Evolutionary conservation across 306 rosid genomes (phyloP).

Genomic region (Astragalus membranaceus): DNA sequence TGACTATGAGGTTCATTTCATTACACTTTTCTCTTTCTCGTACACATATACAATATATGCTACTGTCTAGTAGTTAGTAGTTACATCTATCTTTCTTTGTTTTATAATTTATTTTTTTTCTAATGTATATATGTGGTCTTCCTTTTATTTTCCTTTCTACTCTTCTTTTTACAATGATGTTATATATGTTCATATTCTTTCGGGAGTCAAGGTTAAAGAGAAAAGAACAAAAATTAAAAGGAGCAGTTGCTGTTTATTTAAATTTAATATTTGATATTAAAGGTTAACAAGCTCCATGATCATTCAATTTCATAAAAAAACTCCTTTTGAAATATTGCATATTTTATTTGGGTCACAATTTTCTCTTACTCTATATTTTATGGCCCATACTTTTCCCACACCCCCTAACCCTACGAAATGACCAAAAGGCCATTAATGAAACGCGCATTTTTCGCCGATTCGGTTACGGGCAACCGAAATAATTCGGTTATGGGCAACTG

Average conservation of each 20-base stretch:
- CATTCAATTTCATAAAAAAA: background rate
- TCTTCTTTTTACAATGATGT: background rate
- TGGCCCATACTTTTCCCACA: no score
- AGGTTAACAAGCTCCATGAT: background rate
- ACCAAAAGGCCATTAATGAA: no score
- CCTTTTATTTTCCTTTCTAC: background rate
- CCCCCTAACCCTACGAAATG: no score
- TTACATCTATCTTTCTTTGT: background rate
- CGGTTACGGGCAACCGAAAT: no score
- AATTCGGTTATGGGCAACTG: no score
- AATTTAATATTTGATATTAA: background rate
- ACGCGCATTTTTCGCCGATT: no score
- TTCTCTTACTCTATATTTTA: background rate
- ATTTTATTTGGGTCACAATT: background rate
- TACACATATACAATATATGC: background rate
- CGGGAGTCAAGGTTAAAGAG: background rate
- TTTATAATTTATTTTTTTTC: background rate
- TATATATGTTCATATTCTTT: slow-evolving; percentile 13
- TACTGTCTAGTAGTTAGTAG: background rate
- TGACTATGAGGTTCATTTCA: background rate
- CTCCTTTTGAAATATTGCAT: background rate
- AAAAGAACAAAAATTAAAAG: slow-evolving; percentile 14
- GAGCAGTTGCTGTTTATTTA: background rate
- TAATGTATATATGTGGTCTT: background rate
- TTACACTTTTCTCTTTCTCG: background rate